Conservation (phyloP, 768 basidiomycete genomes). For the Boletus vinaceobasis region DNA sequence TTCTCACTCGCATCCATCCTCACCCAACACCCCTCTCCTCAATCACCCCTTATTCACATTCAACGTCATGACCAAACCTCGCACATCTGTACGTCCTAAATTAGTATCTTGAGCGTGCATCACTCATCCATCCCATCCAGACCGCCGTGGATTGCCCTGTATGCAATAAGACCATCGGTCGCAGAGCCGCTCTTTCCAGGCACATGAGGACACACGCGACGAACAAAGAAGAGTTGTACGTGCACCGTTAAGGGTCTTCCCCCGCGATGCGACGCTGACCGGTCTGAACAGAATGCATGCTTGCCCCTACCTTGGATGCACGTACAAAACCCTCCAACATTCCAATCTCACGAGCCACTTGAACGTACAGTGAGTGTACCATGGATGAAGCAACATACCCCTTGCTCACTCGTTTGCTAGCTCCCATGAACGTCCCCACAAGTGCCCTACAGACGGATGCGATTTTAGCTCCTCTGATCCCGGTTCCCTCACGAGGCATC, state of each 20-base stretch:
- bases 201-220: conserved; percentile 25
- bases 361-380: conserved; percentile 29
- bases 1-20: neutral
- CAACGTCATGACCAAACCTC: neutral
- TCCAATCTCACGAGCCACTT: conserved; percentile 28
- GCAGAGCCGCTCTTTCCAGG: conserved; percentile 26
- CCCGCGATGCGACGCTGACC: neutral
- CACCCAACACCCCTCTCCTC: neutral
- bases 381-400: neutral
- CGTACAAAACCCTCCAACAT: conserved; percentile 22
- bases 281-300: conserved; percentile 18
- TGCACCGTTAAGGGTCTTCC: neutral
- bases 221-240: conserved; percentile 26
- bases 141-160: conserved; percentile 3
- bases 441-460: conserved; percentile 19
- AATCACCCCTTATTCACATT: neutral
- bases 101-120: neutral
- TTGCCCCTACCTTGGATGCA: conserved; percentile 23
- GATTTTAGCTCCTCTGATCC: conserved; percentile 15
- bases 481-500: conserved; percentile 22
- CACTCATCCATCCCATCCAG: conserved; percentile 4
- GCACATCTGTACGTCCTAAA: conserved; percentile 4
- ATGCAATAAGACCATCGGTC: conserved; percentile 17
- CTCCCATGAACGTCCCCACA: conserved; percentile 3
- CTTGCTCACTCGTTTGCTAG: conserved; percentile 9